Base-by-base conservation (phyloP, 2,329 filamentous ascomycete genomes). In the Aureobasidium namibiae region DNA sequence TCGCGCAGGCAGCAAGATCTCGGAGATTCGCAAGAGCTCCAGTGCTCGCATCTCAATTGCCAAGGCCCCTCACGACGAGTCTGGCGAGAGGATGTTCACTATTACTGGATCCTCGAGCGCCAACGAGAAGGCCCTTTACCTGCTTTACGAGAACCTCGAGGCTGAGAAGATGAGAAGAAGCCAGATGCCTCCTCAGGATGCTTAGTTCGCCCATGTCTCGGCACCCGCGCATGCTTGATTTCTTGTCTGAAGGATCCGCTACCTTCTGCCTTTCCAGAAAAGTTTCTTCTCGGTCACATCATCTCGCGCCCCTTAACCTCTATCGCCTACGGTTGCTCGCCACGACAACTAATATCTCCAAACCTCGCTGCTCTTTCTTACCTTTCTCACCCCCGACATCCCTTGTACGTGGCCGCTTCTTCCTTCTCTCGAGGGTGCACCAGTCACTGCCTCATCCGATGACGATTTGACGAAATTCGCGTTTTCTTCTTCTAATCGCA, bases 1-100 rank as follows among this genome's bases (percentile, higher is more conserved):
- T 65, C 88, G 92, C 65, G 90, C 82, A 58, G 94, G 94, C 65
- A 92, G 84, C 80, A 99, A 99, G 83, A 99, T 99, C 72, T 96
- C 90, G 74, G 94, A 99, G 78, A 99, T 99, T 68, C 89, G 94
- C 74, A 95, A 96, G 80, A 92, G 87, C 63, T 99, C 94, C 58
- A 92, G 92, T 62, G 94, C 94, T 63, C 89, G 92, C 69, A 99
- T 99, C 76, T 96, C 92, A 46, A 97, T 97, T 74, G 92, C 92
- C 67, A 97, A 96, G 81, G 87, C 92, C 48, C 90, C 94, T 60
- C 94, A 99, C 70, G 94, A 99, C 68, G 94, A 97, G 67, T 95
- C 90, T 62, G 94, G 94, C 65, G 94, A 99, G 82, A 87, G 94
- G 69, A 99, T 99, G 94, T 99, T 99, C 79, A 99, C 94, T 70